Base-by-base conservation (phyloP, 345 rosid genomes). In the Ceriops zippeliana region DNA sequence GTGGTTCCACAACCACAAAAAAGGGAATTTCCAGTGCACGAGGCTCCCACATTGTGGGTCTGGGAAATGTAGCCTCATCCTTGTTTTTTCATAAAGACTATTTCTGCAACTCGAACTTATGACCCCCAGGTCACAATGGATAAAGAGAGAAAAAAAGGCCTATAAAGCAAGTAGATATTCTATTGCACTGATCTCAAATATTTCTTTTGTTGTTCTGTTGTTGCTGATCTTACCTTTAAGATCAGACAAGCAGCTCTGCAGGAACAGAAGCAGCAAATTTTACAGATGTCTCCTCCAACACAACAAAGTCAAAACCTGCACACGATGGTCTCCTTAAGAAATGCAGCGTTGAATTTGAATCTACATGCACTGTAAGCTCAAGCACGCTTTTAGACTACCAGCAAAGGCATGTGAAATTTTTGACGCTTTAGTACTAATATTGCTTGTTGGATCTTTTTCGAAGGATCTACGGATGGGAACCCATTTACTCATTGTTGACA, bases 391-490 rank as follows among this genome's bases (percentile, higher is more conserved):
- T 57, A 63, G 71, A 61, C 58, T 58, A 47, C 21, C 38, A 31
- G 8, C 37, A 32, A 62, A 53, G 26, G 13, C 10, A 22, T 30
- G 16, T 30, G 16, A 38, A 57, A 60, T 22, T 62, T 63, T 32
- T 27, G n/a, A 22, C 15, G 11, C 65, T 52, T 19, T 20, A 21
- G 58, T 53, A 2, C 26, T 53, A 53, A 53, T 11, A 20, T 24
- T 53, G 22, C 8, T 6, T 7, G 58, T 2, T 37, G 6, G 54
- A 49, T 21, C 24, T 2, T 47, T 11, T 71, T 47, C 61, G 62
- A 73, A 88, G 90, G 83, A 84, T 73, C 26, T 82, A 28, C 73
- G 75, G 79, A 82, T 82, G 84, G 93, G 90, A 61, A 88, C 87
- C 31, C 90, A 83, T 37, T 78, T 88, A 78, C 90, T 86, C 16